Evolutionary conservation across 2,329 filamentous ascomycete genomes (phyloP).

Genomic region (Botrytis pseudocinerea): DNA sequence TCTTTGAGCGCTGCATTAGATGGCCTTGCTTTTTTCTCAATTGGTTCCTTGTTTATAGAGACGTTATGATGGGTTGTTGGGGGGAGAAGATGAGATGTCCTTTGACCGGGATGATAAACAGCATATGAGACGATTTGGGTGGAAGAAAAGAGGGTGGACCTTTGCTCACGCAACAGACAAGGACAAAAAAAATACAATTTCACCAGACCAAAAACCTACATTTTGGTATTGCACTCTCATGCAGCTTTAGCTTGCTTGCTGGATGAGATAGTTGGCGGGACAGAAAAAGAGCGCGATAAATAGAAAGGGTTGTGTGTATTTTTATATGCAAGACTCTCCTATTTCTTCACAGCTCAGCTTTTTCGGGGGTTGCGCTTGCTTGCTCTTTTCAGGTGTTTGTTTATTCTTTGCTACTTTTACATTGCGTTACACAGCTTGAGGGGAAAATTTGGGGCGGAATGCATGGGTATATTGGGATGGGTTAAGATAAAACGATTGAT

Average conservation of each 20-base stretch:
- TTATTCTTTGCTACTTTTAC: conserved; percentile 1
- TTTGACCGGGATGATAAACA: conserved; percentile 19
- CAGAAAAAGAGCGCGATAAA: conserved; percentile 4
- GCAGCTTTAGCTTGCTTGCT: neutral
- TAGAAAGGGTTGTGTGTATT: neutral
- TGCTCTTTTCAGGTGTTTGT: conserved; percentile 16
- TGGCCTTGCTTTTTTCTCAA: conserved; percentile 16
- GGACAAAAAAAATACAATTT: neutral
- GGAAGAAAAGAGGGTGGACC: conserved; percentile 17
- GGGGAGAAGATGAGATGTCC: conserved; percentile 10
- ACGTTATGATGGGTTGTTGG: conserved; percentile 20
- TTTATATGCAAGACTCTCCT: conserved; percentile 2
- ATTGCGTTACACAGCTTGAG: conserved; percentile 9
- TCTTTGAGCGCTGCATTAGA: conserved; percentile 20
- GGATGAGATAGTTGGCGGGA: neutral
- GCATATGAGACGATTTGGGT: conserved; percentile 20
- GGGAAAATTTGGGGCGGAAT: conserved; percentile 8
- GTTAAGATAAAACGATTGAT: conserved; percentile 16
- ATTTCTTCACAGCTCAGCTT: neutral
- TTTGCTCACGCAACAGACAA: conserved; percentile 22
- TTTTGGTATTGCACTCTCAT: conserved; percentile 6
- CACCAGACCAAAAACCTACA: neutral
- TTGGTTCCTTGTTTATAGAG: conserved; percentile 21
- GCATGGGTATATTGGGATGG: conserved; percentile 6
- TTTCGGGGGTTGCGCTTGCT: conserved; percentile 1